Conservation (phyloP, 2,329 filamentous ascomycete genomes). For the Phoma sp. region DNA sequence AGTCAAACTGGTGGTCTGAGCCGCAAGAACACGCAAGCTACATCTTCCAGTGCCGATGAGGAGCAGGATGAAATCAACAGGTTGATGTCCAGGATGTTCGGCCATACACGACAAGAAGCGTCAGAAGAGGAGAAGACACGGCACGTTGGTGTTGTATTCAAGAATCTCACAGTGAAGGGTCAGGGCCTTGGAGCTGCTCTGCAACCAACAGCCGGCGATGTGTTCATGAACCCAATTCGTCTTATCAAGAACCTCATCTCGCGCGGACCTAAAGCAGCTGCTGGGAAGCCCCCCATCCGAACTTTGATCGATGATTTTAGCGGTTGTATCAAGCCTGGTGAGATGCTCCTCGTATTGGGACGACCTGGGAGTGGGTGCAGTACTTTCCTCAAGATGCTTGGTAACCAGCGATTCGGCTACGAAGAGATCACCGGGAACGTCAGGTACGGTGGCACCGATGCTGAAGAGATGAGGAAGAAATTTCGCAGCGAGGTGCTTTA, state of each 20-base stretch:
- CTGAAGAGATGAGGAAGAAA: conserved; percentile 59
- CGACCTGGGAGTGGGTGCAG: conserved; percentile 74
- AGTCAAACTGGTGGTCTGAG: conserved; percentile 30
- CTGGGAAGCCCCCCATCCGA: conserved; percentile 62
- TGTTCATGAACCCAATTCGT: conserved; percentile 63
- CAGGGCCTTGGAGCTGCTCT: conserved; percentile 66
- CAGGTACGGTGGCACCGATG: conserved; percentile 61
- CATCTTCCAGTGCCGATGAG: conserved; percentile 36
- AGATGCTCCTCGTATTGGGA: conserved; percentile 74
- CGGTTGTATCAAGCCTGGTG: conserved; percentile 73
- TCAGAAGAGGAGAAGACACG: conserved; percentile 73
- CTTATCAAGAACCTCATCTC: conserved; percentile 59
- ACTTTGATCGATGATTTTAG: conserved; percentile 70
- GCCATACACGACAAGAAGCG: conserved; percentile 65
- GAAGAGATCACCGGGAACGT: conserved; percentile 62
- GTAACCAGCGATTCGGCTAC: conserved; percentile 68
- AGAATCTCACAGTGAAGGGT: conserved; percentile 67
- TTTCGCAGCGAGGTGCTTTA: conserved; percentile 73
- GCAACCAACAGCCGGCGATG: conserved; percentile 66
- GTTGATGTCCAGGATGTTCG: conserved; percentile 75
- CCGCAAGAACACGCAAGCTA: conserved; percentile 32
- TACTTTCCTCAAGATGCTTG: conserved; percentile 71
- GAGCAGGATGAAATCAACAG: conserved; percentile 63
- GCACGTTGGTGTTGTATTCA: conserved; percentile 72
- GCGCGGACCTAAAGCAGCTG: conserved; percentile 49